phyloP scores from a whole-genome alignment of 352 stramenopile genomes.

The Phytopythium kandeliae region DNA sequence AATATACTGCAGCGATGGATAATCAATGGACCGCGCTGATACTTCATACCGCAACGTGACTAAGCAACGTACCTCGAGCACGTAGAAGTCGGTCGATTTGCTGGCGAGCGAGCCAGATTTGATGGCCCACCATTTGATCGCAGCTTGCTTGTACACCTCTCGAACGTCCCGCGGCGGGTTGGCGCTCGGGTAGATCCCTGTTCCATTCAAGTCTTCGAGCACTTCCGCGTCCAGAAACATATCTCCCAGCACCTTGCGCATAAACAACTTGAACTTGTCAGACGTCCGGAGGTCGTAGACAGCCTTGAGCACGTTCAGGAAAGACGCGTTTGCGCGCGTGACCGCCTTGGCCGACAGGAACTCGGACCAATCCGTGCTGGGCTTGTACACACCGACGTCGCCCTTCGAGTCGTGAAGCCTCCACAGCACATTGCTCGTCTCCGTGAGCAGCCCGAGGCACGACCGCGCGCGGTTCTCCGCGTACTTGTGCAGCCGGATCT shows the following conservation, averaged over 20 bases:
- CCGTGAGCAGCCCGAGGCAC: constrained; percentile 62
- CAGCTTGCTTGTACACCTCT: constrained; percentile 81
- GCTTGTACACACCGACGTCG: constrained; percentile 80
- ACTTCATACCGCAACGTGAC: no score
- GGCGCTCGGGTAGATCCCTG: constrained; percentile 67
- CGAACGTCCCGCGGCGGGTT: constrained; percentile 60
- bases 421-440: constrained; percentile 75
- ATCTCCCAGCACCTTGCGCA: constrained; percentile 76
- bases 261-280: constrained; percentile 82
- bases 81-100: constrained; percentile 85
- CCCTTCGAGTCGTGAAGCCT: constrained; percentile 78
- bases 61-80: constrained; percentile 53
- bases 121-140: constrained; percentile 88
- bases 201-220: constrained; percentile 77
- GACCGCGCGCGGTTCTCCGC: constrained; percentile 79
- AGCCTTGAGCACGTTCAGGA: constrained; percentile 79
- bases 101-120: constrained; percentile 71
- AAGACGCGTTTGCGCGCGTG: constrained; percentile 65
- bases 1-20: constrained; percentile 57
- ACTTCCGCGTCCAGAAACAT: constrained; percentile 82
- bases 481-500: constrained; percentile 82
- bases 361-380: constrained; percentile 83
- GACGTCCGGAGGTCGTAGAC: constrained; percentile 83
- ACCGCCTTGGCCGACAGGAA: constrained; percentile 81
- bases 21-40: no score